Conservation (phyloP, 768 basidiomycete species). For the Cytidiella melzeri region DNA sequence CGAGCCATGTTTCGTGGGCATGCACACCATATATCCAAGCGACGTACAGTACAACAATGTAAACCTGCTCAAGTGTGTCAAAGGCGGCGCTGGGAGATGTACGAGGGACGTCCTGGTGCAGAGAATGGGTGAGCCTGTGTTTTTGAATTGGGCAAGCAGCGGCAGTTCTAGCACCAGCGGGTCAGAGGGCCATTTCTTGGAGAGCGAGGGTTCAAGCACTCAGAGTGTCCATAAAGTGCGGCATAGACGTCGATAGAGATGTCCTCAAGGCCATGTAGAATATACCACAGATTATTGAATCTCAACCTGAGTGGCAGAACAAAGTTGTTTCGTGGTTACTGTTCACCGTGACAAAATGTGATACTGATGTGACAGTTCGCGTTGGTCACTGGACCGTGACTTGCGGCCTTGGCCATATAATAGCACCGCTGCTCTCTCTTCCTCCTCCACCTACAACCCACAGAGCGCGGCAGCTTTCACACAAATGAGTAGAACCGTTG, state of each 20-base stretch:
- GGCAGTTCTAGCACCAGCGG: background rate
- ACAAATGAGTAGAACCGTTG: too few relatives aligned
- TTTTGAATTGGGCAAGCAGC: background rate
- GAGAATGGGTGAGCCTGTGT: background rate
- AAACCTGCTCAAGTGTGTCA: background rate
- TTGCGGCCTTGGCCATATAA: too few relatives aligned
- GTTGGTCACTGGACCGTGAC: too few relatives aligned
- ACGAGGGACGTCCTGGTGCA: background rate
- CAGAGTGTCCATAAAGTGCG: background rate
- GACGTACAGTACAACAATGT: conserved; percentile 1
- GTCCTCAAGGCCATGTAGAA: too few relatives aligned
- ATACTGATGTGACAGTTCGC: too few relatives aligned
- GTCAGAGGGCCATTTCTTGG: background rate
- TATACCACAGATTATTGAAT: too few relatives aligned
- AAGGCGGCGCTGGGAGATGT: background rate
- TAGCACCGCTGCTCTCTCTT: too few relatives aligned
- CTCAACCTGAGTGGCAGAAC: too few relatives aligned
- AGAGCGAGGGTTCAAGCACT: background rate
- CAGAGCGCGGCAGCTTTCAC: too few relatives aligned
- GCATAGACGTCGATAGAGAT: background rate
- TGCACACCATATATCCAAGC: background rate
- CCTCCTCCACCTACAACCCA: too few relatives aligned
- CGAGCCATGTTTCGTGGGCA: background rate
- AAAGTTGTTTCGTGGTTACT: too few relatives aligned
- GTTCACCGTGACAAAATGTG: too few relatives aligned